Conservation (phyloP, 371 early-diverging fungal species). For the Mucor velutinosus region DNA sequence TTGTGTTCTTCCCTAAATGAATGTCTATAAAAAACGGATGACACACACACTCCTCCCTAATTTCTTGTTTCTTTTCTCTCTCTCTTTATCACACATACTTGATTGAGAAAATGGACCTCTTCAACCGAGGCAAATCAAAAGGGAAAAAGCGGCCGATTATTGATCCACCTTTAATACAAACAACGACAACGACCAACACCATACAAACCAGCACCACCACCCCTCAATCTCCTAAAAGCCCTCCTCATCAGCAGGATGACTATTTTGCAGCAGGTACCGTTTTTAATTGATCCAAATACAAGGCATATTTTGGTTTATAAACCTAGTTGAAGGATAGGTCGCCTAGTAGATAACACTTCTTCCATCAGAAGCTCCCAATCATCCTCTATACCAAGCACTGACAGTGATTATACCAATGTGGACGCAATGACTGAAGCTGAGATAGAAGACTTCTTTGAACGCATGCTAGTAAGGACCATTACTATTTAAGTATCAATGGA, state of each 20-base stretch:
- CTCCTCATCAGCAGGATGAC: constrained; percentile 21
- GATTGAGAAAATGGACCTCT: constrained; percentile 29
- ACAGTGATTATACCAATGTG: constrained; percentile 23
- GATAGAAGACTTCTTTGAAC: constrained; percentile 49
- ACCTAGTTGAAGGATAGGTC: constrained; percentile 21
- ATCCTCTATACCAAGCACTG: constrained; percentile 34
- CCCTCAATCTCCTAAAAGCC: constrained; percentile 27
- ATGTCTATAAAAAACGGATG: neutral
- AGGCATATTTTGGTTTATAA: constrained; percentile 14
- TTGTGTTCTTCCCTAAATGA: neutral
- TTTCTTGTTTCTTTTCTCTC: constrained; percentile 10
- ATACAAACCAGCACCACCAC: neutral
- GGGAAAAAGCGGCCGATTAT: constrained; percentile 19
- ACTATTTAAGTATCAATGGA: neutral
- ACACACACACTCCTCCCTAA: neutral
- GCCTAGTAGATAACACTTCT: constrained; percentile 15
- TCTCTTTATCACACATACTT: constrained; percentile 1
- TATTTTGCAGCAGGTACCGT: constrained; percentile 19
- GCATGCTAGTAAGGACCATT: constrained; percentile 44
- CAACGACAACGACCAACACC: constrained; percentile 9
- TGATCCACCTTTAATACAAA: constrained; percentile 13
- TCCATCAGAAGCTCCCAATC: constrained; percentile 35
- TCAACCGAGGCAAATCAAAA: constrained; percentile 35
- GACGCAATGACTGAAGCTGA: constrained; percentile 30
- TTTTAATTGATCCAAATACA: neutral